A percentile compares a stretch with the other conserved stretches of the same genome.
Conservation (phyloP, 2,329 filamentous ascomycete genomes). For the Pestalotiopsis fici region DNA sequence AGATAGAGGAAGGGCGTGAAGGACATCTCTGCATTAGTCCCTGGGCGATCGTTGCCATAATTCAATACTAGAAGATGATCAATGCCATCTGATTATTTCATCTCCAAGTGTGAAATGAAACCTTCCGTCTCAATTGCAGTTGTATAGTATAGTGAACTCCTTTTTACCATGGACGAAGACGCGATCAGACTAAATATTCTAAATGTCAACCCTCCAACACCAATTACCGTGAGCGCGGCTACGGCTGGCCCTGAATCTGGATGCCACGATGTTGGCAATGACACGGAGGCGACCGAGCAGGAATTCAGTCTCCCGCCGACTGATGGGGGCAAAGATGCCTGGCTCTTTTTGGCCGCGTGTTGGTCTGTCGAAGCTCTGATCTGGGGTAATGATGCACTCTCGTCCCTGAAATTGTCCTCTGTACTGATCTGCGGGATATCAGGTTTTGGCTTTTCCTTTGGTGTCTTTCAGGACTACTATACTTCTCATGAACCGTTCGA, state of each 20-base stretch:
- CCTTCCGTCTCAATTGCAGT: background rate
- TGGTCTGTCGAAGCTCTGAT: conserved; percentile 54
- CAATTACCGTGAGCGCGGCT: background rate
- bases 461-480: conserved; percentile 46
- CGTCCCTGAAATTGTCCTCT: too few relatives aligned
- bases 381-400: conserved; percentile 43
- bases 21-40: background rate
- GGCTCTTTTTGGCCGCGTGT: conserved; percentile 49
- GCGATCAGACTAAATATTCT: background rate
- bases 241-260: background rate
- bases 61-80: background rate
- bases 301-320: conserved; percentile 40
- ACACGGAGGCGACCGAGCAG: background rate
- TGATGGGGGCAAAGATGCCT: conserved; percentile 51
- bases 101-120: background rate
- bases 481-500: conserved; percentile 34
- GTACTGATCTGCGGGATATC: background rate
- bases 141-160: background rate
- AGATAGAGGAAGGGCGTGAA: background rate
- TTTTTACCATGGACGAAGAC: background rate
- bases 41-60: background rate
- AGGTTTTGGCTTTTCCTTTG: conserved; percentile 38
- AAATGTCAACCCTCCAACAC: background rate
- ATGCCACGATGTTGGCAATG: background rate
- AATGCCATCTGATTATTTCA: background rate